Evolutionary conservation across 257 asterid genomes (phyloP).

Genomic region (Primulina tabacum): DNA sequence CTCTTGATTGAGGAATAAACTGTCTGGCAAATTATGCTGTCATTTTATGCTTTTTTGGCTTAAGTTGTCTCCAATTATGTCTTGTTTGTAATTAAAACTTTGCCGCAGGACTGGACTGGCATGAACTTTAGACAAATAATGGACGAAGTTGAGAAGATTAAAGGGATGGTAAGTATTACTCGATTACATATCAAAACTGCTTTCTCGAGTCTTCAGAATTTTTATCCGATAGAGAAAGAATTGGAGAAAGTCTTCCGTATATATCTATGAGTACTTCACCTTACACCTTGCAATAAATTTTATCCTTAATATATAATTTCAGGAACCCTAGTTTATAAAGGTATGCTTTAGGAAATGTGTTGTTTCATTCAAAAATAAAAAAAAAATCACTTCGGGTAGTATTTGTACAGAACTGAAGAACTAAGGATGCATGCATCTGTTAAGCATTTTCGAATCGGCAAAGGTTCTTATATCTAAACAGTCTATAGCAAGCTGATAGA

Average conservation of each 20-base stretch:
- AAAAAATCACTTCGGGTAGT: background rate
- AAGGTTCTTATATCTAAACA: background rate
- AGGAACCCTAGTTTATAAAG: background rate
- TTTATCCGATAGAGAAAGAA: background rate
- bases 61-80: conserved; percentile 13
- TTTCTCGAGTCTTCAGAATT: conserved; percentile 5
- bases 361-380: background rate
- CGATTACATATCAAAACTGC: conserved; percentile 8
- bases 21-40: background rate
- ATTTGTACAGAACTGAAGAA: background rate
- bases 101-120: conserved; percentile 96
- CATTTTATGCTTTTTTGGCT: conserved; percentile 12
- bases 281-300: background rate
- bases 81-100: conserved; percentile 23
- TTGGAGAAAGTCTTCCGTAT: background rate
- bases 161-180: conserved; percentile 81
- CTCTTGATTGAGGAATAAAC: background rate
- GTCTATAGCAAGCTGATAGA: background rate
- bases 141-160: conserved; percentile 97
- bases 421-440: background rate
- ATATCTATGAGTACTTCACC: background rate
- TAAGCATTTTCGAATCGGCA: background rate
- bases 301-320: background rate
- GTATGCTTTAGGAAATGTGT: background rate
- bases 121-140: conserved; percentile 86